Conservation (phyloP, 768 basidiomycete genomes). For the Trametes elegans region DNA sequence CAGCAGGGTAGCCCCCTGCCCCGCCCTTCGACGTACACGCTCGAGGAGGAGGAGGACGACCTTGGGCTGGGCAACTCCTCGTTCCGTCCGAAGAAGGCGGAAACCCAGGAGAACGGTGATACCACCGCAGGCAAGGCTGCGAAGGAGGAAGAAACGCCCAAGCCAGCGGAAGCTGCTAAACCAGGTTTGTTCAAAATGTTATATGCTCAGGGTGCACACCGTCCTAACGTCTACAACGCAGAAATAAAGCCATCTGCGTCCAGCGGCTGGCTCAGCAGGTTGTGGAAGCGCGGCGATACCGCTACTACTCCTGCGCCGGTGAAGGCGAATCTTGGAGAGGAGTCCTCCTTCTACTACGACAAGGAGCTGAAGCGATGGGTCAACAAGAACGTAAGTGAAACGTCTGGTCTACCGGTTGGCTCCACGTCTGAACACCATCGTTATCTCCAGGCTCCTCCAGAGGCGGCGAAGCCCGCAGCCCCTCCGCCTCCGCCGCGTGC, state of each 20-base stretch:
- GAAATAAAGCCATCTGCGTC: conserved; percentile 31
- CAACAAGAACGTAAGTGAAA: conserved; percentile 73
- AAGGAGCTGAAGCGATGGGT: conserved; percentile 96
- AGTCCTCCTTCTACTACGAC: conserved; percentile 89
- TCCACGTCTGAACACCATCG: not conserved
- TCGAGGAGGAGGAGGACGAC: conserved; percentile 78
- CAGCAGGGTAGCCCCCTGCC: conserved; percentile 10
- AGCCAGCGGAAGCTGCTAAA: conserved; percentile 24
- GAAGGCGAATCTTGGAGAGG: conserved; percentile 90
- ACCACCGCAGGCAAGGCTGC: not conserved
- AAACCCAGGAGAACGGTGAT: conserved; percentile 14
- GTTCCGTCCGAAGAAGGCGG: conserved; percentile 31
- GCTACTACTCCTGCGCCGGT: conserved; percentile 58
- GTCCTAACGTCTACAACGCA: conserved; percentile 10
- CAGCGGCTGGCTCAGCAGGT: conserved; percentile 73
- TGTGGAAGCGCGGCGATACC: conserved; percentile 70
- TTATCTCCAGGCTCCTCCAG: conserved; percentile 48
- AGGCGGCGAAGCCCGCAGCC: conserved; percentile 52
- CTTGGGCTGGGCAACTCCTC: conserved; percentile 84
- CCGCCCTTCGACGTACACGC: conserved; percentile 16
- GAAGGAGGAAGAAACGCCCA: conserved; percentile 30
- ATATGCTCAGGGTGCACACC: not conserved
- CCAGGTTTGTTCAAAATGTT: conserved; percentile 4
- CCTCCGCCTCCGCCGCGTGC: conserved; percentile 81
- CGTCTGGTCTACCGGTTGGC: not conserved